Evolutionary conservation across 2,329 filamentous ascomycete genomes (phyloP).

Genomic region (Hypoxylon sp.): DNA sequence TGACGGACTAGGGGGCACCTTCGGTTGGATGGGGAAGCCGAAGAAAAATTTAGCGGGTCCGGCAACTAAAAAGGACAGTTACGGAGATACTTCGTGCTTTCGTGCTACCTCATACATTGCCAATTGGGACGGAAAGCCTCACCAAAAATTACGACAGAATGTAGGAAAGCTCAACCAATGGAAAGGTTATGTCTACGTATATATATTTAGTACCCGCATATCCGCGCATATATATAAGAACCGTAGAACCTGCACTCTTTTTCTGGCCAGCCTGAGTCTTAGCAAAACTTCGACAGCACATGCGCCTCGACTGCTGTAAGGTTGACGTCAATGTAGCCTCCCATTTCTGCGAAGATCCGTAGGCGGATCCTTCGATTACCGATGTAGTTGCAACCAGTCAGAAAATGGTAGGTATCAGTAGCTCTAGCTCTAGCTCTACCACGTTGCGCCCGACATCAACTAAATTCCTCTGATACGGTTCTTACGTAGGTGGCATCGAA

Average conservation of each 20-base stretch:
- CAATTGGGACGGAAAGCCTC: slow-evolving; percentile 37
- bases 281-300: background rate
- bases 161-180: slow-evolving; percentile 22
- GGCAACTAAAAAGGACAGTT: slow-evolving; percentile 30
- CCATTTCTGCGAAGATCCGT: background rate
- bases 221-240: slow-evolving; percentile 20
- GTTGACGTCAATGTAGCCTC: slow-evolving; percentile 38
- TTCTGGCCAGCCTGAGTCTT: slow-evolving; percentile 8
- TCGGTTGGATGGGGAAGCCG: slow-evolving; percentile 46
- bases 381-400: background rate
- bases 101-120: slow-evolving; percentile 13
- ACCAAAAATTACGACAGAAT: slow-evolving; percentile 36
- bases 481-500: background rate
- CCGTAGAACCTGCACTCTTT: slow-evolving; percentile 18
- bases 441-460: background rate
- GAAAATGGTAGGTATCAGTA: background rate
- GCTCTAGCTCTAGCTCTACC: background rate
- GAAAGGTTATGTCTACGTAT: slow-evolving; percentile 4
- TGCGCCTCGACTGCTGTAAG: slow-evolving; percentile 19
- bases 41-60: slow-evolving; percentile 44
- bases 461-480: slow-evolving; percentile 9
- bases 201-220: slow-evolving; percentile 33
- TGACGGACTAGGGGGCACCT: slow-evolving; percentile 43
- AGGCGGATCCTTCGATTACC: background rate
- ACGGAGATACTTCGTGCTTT: slow-evolving; percentile 34